Base-by-base conservation (phyloP, 2,329 filamentous ascomycete species). In the Aspergillus japonicus region DNA sequence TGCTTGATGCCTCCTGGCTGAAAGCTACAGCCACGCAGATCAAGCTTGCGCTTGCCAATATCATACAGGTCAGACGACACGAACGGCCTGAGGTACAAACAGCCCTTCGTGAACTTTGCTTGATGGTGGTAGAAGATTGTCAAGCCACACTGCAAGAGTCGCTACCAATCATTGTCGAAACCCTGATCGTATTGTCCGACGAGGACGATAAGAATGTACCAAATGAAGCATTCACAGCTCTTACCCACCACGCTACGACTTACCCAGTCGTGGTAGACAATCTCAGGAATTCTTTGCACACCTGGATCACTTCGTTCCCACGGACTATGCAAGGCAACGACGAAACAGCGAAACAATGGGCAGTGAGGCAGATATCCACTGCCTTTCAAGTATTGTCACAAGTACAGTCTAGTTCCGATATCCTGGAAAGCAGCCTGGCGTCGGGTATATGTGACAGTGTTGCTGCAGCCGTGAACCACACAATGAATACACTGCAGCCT, bases 301-400 rank as follows among this genome's bases (percentile, higher is more conserved):
- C 87, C 55, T 97, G 93, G 92, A 84, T 93, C 24, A 85, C 86
- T 2, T 88, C 91, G 47, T 83, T 99, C 19, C 89, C 94, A 5
- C 85, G 92, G 16, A 77, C 91, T 14, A 93, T 97, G 87, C 91
- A 94, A 72, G 86, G 87, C 8, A 89, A 87, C 65, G 92, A 98
- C 68, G 92, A 96, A 66, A 82, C 82, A n/a, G 80, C 83, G 29
- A 96, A 96, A 72, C 83, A 87, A 62, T 83, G 84, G 57, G 87
- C 88, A 2, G 83, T 98, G 26, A 83, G 84, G 29, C 91, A 94
- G 63, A 83, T 99, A n/a, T 85, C 89, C 14, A 89, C 87, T 51
- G 87, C 90, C 0, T 87, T 91, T 55, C 81, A 85, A 31, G 73
- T 94, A 7, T 78, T 95, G 21, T 83, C 83, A 19, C 80, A 83